phyloP scores from a whole-genome alignment of 2,329 filamentous ascomycete genomes.

The Aureobasidium musti region DNA sequence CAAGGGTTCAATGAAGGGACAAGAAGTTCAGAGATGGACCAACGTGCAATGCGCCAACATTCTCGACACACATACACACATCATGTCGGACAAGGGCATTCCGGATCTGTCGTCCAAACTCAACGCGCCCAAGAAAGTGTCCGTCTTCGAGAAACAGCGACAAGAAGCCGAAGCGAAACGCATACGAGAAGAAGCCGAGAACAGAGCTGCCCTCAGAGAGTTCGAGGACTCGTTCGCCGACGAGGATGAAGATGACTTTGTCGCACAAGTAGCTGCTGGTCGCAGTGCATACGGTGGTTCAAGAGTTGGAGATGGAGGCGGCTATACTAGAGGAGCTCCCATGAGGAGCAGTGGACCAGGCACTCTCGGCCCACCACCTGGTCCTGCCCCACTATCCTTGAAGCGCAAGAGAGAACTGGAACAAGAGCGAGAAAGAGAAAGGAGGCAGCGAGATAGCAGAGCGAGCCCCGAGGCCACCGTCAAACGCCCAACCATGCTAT shows the following conservation, averaged over 20 bases:
- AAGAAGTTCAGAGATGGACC: not conserved
- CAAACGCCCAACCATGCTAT: conserved; percentile 52
- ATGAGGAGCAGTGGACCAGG: conserved; percentile 53
- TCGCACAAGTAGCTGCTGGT: conserved; percentile 38
- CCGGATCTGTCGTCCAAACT: conserved; percentile 57
- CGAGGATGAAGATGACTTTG: conserved; percentile 44
- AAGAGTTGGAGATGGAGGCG: conserved; percentile 8
- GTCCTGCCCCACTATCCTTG: conserved; percentile 37
- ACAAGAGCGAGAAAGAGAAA: conserved; percentile 18
- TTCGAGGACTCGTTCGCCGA: conserved; percentile 79
- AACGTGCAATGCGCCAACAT: not conserved
- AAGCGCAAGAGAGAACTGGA: conserved; percentile 42
- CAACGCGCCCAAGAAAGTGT: conserved; percentile 74
- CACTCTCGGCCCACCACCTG: conserved; percentile 49
- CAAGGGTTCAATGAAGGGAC: conserved; percentile 14
- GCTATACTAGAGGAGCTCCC: conserved; percentile 38
- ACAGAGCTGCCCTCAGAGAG: conserved; percentile 80
- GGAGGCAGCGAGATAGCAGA: conserved; percentile 5
- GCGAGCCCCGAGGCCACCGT: conserved; percentile 28
- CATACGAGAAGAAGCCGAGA: conserved; percentile 80
- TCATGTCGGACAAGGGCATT: conserved; percentile 25
- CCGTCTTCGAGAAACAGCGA: conserved; percentile 83
- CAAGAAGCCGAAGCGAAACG: conserved; percentile 89
- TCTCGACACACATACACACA: not conserved
- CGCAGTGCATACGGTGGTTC: conserved; percentile 34